These are phyloP conservation scores for Diaporthe australafricana DNA, from an alignment of 2,329 filamentous ascomycete species.

Conservation along the genomic window DNA sequence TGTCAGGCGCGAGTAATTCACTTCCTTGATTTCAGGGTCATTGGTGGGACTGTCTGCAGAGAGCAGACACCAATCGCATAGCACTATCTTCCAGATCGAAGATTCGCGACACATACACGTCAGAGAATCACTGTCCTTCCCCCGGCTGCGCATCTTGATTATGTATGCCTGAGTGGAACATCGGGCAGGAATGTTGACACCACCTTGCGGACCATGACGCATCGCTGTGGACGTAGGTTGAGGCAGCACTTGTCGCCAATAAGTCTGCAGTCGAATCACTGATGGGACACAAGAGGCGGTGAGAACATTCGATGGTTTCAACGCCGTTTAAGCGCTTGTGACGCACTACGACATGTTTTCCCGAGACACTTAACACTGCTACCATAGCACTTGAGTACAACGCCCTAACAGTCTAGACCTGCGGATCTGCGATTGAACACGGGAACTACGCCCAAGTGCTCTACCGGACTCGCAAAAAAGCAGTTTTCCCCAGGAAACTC, in stretches of 20 bases:
- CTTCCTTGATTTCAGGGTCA: no score
- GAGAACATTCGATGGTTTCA: constrained; percentile 1
- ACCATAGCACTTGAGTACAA: not conserved
- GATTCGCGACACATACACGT: not conserved
- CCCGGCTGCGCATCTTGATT: not conserved
- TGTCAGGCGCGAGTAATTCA: not conserved
- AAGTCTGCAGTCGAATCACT: not conserved
- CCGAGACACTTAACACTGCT: not conserved
- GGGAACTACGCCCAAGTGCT: not conserved
- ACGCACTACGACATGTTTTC: constrained; percentile 15
- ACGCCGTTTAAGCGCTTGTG: constrained; percentile 8
- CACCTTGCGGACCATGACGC: not conserved
- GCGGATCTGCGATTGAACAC: not conserved
- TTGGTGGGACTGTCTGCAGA: no score
- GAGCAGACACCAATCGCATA: not conserved
- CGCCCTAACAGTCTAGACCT: not conserved
- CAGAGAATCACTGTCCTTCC: not conserved
- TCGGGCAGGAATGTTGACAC: constrained; percentile 2
- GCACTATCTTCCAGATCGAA: not conserved
- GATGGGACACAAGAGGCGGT: constrained; percentile 6
- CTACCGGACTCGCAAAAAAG: not conserved
- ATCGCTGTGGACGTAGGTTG: not conserved
- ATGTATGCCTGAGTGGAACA: not conserved
- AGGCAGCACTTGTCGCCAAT: not conserved
- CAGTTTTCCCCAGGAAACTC: not conserved